Conservation (phyloP, 164 flowering plant genomes). For the Dillenia suffruticosa region DNA sequence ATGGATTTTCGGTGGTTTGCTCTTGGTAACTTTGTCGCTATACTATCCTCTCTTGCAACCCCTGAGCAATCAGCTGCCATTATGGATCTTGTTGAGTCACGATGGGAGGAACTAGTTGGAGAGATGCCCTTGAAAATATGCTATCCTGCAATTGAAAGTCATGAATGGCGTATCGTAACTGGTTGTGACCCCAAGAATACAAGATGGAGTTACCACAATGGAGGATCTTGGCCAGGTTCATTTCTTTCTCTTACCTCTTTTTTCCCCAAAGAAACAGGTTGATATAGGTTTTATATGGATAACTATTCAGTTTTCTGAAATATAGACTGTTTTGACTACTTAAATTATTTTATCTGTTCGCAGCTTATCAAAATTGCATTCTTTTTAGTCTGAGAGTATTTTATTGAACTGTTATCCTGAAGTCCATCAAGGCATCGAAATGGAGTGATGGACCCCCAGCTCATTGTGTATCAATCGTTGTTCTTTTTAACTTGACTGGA, state of each 20-base stretch:
- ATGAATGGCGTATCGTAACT: conserved; percentile 48
- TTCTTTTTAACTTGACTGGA: too few relatives aligned
- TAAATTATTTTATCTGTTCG: not conserved
- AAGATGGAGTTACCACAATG: conserved; percentile 57
- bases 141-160: conserved; percentile 62
- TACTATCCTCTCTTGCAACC: conserved; percentile 58
- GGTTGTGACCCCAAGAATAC: conserved; percentile 60
- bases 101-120: conserved; percentile 74
- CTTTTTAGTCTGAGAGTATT: too few relatives aligned
- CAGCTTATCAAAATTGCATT: not conserved
- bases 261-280: too few relatives aligned
- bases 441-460: too few relatives aligned
- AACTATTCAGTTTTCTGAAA: too few relatives aligned
- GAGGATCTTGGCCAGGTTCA: conserved; percentile 60
- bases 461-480: too few relatives aligned
- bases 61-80: conserved; percentile 65
- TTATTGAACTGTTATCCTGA: not conserved
- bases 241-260: too few relatives aligned
- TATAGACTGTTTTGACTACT: not conserved
- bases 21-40: conserved; percentile 64
- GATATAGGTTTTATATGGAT: too few relatives aligned
- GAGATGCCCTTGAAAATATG: conserved; percentile 68
- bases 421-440: not conserved
- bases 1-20: conserved; percentile 77
- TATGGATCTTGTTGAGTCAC: conserved; percentile 65